Conservation (phyloP, 2,329 filamentous ascomycete species). For the Didymella glomerata region DNA sequence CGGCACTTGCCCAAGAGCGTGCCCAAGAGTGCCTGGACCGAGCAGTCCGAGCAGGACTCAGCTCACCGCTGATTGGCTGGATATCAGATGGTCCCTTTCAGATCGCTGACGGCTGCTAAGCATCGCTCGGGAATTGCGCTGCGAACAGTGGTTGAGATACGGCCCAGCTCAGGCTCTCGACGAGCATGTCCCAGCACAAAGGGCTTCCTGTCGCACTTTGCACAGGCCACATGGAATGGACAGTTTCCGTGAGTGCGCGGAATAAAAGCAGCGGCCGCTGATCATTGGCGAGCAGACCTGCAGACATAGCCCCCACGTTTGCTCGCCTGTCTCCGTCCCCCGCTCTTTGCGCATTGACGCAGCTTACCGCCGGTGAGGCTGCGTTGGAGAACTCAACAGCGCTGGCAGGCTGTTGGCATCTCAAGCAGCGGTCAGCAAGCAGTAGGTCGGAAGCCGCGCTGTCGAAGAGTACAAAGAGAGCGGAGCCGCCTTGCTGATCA, state of each 20-base stretch:
- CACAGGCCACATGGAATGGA: neutral
- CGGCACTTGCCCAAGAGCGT: constrained; percentile 9
- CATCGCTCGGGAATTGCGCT: constrained; percentile 8
- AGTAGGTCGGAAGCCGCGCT: neutral
- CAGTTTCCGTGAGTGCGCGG: constrained; percentile 3
- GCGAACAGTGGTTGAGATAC: constrained; percentile 2
- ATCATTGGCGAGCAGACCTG: constrained; percentile 17
- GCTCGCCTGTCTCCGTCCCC: constrained; percentile 22
- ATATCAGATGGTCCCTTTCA: constrained; percentile 11
- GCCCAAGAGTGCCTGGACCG: constrained; percentile 12
- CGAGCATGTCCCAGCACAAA: neutral
- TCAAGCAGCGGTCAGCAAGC: constrained; percentile 2
- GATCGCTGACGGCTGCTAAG: constrained; percentile 13
- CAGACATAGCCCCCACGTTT: constrained; percentile 18
- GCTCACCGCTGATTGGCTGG: constrained; percentile 28
- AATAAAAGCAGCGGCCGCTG: constrained; percentile 9
- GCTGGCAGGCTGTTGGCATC: constrained; percentile 2
- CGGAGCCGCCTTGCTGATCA: constrained; percentile 17
- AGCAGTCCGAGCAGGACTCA: neutral
- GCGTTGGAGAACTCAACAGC: constrained; percentile 1
- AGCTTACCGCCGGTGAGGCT: constrained; percentile 19
- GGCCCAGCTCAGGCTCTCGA: neutral
- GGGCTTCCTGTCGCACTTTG: neutral
- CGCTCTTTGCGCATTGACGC: constrained; percentile 16
- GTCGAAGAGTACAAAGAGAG: neutral